Conservation (phyloP, 192 early-diverging fungal genomes). For the Gonapodya sp. region DNA sequence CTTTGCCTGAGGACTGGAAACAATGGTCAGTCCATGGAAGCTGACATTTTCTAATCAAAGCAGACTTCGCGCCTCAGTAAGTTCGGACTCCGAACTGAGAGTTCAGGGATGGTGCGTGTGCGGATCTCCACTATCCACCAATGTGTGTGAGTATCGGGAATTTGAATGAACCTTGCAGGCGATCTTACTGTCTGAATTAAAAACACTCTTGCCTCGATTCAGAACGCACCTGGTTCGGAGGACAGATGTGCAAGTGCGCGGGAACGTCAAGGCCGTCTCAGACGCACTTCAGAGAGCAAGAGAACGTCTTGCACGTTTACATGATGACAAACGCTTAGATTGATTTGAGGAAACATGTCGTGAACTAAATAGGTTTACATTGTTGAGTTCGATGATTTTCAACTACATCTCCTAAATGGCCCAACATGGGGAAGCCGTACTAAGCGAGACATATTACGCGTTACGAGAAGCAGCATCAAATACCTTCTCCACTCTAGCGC, state of each 20-base stretch:
- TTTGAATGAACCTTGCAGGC: not conserved
- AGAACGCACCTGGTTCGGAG: no score
- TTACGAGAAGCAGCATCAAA: not conserved
- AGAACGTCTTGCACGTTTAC: not conserved
- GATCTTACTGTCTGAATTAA: not conserved
- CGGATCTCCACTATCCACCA: not conserved
- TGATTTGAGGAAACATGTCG: no score
- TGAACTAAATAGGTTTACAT: no score
- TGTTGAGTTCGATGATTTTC: no score
- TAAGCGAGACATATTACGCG: not conserved
- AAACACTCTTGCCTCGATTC: not conserved
- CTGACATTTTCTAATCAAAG: no score
- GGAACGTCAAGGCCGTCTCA: not conserved
- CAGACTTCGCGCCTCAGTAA: no score
- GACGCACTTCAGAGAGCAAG: not conserved
- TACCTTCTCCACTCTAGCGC: not conserved
- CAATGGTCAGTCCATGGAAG: no score
- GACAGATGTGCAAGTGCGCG: no score
- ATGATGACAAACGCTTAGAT: no score
- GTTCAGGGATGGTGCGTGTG: not conserved
- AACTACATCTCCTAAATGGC: no score
- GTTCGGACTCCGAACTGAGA: not conserved
- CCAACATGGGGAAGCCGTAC: not conserved
- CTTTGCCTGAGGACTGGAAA: no score
- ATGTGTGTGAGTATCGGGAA: not conserved